Conservation (phyloP, 1,284 basidiomycete species). For the Naganishia sp. region DNA sequence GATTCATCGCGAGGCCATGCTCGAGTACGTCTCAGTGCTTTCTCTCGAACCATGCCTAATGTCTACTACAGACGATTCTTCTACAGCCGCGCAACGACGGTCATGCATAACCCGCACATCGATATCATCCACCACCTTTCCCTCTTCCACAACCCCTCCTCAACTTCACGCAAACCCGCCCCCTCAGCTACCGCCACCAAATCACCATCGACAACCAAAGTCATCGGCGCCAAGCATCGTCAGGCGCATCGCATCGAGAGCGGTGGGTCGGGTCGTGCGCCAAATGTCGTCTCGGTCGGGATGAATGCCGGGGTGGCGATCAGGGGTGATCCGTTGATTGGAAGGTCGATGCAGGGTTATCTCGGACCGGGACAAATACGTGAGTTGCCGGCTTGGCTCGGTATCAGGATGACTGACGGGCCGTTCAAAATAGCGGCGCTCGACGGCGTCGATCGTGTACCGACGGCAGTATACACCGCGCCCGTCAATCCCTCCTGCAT, state of each 20-base stretch:
- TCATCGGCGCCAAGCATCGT: constrained; percentile 30
- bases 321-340: constrained; percentile 48
- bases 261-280: constrained; percentile 28
- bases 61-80: constrained; percentile 44
- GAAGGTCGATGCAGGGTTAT: constrained; percentile 50
- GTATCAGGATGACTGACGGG: neutral
- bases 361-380: constrained; percentile 50
- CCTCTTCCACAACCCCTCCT: constrained; percentile 45
- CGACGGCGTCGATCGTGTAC: constrained; percentile 27
- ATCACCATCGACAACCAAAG: constrained; percentile 14
- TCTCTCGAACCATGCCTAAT: neutral
- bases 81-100: constrained; percentile 41
- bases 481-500: constrained; percentile 41
- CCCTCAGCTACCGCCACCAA: neutral
- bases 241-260: constrained; percentile 25
- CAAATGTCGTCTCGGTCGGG: constrained; percentile 45
- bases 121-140: constrained; percentile 46
- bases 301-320: constrained; percentile 45
- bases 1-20: constrained; percentile 45
- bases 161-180: constrained; percentile 17
- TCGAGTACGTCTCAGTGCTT: constrained; percentile 42
- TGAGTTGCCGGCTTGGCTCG: constrained; percentile 29
- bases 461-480: constrained; percentile 42
- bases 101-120: constrained; percentile 45
- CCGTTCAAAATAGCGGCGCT: neutral